Evolutionary conservation across 2,329 filamentous ascomycete species (phyloP).

Genomic region (Colletotrichum falcatum): DNA sequence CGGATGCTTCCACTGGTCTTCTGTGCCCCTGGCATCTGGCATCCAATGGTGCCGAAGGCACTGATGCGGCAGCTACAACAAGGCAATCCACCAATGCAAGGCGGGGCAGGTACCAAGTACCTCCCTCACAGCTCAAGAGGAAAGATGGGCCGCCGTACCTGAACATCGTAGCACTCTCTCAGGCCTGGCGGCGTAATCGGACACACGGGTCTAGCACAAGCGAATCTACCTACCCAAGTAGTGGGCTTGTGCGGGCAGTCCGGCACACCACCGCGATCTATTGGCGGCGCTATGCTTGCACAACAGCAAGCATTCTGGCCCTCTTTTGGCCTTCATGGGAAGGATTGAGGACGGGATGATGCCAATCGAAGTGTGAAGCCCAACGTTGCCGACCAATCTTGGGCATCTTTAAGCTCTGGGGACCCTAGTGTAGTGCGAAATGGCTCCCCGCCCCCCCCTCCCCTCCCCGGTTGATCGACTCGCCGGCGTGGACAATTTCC

Average conservation of each 20-base stretch:
- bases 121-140: slow-evolving; percentile 22
- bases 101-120: slow-evolving; percentile 33
- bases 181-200: slow-evolving; percentile 11
- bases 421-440: not conserved
- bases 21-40: slow-evolving; percentile 26
- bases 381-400: slow-evolving; percentile 3
- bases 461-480: slow-evolving; percentile 31
- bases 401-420: slow-evolving; percentile 24
- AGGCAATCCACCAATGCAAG: slow-evolving; percentile 27
- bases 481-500: slow-evolving; percentile 32
- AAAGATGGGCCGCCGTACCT: slow-evolving; percentile 32
- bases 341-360: not conserved
- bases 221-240: slow-evolving; percentile 10
- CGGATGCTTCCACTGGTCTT: slow-evolving; percentile 36
- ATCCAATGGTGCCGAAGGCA: slow-evolving; percentile 23
- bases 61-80: slow-evolving; percentile 33
- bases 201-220: slow-evolving; percentile 34
- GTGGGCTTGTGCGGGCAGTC: slow-evolving; percentile 27
- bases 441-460: slow-evolving; percentile 26
- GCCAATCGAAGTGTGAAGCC: slow-evolving; percentile 6
- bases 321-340: not conserved
- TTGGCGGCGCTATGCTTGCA: slow-evolving; percentile 12
- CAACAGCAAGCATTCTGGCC: not conserved
- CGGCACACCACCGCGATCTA: slow-evolving; percentile 6
- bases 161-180: slow-evolving; percentile 35